Base-by-base conservation (phyloP, 1,284 basidiomycete genomes). In the Melampsora larici-populina region DNA sequence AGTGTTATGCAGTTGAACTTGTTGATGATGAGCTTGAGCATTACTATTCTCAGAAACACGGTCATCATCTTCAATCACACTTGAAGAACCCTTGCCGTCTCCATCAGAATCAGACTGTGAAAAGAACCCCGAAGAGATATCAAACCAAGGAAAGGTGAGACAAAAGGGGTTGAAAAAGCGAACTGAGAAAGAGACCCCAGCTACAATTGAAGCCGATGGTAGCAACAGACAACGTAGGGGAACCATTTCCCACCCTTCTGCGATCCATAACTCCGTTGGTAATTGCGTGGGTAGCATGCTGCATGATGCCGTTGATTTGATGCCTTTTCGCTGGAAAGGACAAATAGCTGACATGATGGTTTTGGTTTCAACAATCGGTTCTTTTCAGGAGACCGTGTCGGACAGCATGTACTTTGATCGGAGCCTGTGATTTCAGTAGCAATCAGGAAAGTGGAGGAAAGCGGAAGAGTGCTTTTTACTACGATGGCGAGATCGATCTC, bases 251-350 rank as follows among this genome's bases (percentile, higher is more conserved):
- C 66, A 76, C 74, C 74, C 74, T 76, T 76, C 55, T 69, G 29
- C 63, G 78, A 58, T 68, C 63, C 67, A 67, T 51, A n/a, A 40
- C 51, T 15, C 60, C 74, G 67, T 72, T 69, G 36, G 51, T 51
- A 36, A 68, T 78, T 33, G 31, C 49, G 78, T 58, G 81, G 82
- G 36, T 83, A 82, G n/a, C n/a, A n/a, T n/a, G n/a, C n/a, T n/a
- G 24, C 84, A 84, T 78, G 85, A 58, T 49, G 66, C n/a, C 71
- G 71, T 83, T 79, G 21, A 29, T 58, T 58, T 58, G 55, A 58
- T n/a, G 84, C 81, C 80, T 82, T 84, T 81, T 43, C 13, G n/a
- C 78, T 79, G 80, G n/a, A n/a, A n/a, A n/a, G n/a, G n/a, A n/a
- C n/a, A n/a, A n/a, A n/a, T n/a, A n/a, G n/a, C n/a, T n/a, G n/a